Evolutionary conservation across 805 yeast species (phyloP).

Genomic region (Danielozyma ontarioensis): DNA sequence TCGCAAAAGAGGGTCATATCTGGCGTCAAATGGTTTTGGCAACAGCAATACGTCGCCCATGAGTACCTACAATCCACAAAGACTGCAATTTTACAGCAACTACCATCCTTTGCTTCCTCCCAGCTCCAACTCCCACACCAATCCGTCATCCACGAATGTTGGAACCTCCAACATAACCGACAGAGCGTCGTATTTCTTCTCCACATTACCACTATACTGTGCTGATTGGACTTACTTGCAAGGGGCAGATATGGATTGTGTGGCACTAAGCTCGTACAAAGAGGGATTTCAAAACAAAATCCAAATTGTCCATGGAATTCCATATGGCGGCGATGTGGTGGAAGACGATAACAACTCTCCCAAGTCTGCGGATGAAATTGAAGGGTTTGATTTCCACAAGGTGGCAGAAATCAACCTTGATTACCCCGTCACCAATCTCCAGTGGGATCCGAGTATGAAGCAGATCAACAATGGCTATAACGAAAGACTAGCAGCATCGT

Average conservation of each 20-base stretch:
- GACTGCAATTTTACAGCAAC: no score
- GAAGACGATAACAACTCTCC: constrained; percentile 11
- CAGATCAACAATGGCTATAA: constrained; percentile 13
- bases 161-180: constrained; percentile 5
- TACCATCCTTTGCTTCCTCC: neutral
- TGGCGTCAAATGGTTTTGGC: no score
- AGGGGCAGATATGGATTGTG: constrained; percentile 34
- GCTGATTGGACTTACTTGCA: constrained; percentile 28
- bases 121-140: no score
- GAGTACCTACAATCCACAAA: no score
- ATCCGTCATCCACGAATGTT: no score
- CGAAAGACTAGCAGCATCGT: constrained; percentile 59
- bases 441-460: constrained; percentile 63
- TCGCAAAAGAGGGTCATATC: neutral
- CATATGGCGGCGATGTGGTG: constrained; percentile 19
- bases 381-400: constrained; percentile 39
- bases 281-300: constrained; percentile 73
- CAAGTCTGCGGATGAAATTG: constrained; percentile 7
- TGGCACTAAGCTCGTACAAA: constrained; percentile 72
- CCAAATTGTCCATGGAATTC: constrained; percentile 39
- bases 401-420: constrained; percentile 50
- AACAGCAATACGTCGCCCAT: no score
- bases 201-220: constrained; percentile 29
- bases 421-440: constrained; percentile 66
- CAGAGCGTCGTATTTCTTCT: constrained; percentile 18